Conservation (phyloP, 2,329 filamentous ascomycete genomes). For the Teratosphaeriaceae sp. region DNA sequence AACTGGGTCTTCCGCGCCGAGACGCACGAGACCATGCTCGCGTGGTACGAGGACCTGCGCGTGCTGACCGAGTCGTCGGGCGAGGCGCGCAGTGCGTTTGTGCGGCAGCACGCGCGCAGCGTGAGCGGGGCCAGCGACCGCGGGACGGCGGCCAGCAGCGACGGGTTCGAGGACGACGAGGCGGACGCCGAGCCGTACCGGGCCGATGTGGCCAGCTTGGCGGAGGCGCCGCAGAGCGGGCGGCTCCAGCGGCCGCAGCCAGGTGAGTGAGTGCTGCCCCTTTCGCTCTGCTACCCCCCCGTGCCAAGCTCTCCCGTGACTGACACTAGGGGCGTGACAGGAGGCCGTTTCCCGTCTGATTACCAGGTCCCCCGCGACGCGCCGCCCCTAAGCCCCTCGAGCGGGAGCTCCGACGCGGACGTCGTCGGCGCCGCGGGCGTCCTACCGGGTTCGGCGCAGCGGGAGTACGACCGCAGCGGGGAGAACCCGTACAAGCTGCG, state of each 20-base stretch:
- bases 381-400: slow-evolving; percentile 55
- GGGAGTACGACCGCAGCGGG: slow-evolving; percentile 16
- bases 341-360: slow-evolving; percentile 86
- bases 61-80: slow-evolving; percentile 80
- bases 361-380: slow-evolving; percentile 70
- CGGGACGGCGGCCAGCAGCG: slow-evolving; percentile 58
- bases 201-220: slow-evolving; percentile 45
- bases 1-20: slow-evolving; percentile 64
- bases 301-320: too few species aligned
- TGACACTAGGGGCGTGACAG: slow-evolving; percentile 14
- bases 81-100: slow-evolving; percentile 81
- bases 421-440: slow-evolving; percentile 45
- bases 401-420: slow-evolving; percentile 63
- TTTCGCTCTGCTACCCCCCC: slow-evolving; percentile 19
- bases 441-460: slow-evolving; percentile 28
- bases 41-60: slow-evolving; percentile 93
- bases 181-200: slow-evolving; percentile 60
- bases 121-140: slow-evolving; percentile 57
- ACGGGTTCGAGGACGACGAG: slow-evolving; percentile 72
- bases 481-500: slow-evolving; percentile 25
- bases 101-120: slow-evolving; percentile 73
- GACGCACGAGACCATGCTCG: slow-evolving; percentile 87
- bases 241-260: slow-evolving; percentile 66
- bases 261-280: slow-evolving; percentile 54
- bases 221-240: slow-evolving; percentile 32